These are phyloP conservation scores for Yamagishiella unicocca DNA, from an alignment of 139 green algal genomes.

Conservation along the genomic window DNA sequence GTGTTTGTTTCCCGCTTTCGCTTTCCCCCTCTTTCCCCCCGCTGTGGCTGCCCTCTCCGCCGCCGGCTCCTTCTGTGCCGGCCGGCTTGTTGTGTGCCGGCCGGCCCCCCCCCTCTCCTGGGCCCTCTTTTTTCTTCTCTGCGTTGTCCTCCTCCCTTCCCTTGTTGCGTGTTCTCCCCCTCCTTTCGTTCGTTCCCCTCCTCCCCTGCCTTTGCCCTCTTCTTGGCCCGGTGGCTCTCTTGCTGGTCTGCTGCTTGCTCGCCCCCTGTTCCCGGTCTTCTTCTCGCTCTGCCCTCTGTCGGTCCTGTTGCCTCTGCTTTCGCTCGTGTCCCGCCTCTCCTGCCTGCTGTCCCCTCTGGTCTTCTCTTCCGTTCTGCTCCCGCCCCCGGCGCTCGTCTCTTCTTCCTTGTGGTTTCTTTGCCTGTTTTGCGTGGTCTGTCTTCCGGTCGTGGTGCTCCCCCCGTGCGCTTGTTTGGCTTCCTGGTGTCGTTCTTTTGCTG, in stretches of 20 bases:
- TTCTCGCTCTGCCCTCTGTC: conserved; percentile 78
- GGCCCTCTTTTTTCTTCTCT: not conserved
- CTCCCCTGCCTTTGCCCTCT: not conserved
- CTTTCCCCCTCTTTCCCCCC: too few relatives aligned
- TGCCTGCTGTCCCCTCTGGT: conserved; percentile 74
- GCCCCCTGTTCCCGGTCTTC: conserved; percentile 78
- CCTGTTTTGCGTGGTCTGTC: conserved; percentile 77
- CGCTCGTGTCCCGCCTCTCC: conserved; percentile 72
- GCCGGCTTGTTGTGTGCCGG: too few relatives aligned
- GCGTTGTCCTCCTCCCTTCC: not conserved
- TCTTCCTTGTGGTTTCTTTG: conserved; percentile 77
- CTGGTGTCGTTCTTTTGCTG: conserved; percentile 74
- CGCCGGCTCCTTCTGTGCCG: too few relatives aligned
- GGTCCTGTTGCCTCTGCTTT: conserved; percentile 72
- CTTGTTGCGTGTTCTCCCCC: not conserved
- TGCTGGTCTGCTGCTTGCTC: conserved; percentile 74
- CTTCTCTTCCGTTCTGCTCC: conserved; percentile 76
- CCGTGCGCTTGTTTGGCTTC: conserved; percentile 72
- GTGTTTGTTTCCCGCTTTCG: too few relatives aligned
- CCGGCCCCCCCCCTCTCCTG: too few relatives aligned
- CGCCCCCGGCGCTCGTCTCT: conserved; percentile 73
- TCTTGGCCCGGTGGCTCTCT: conserved; percentile 45
- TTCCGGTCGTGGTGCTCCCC: conserved; percentile 71
- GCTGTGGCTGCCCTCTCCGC: too few relatives aligned
- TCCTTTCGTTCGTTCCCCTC: not conserved